These are phyloP conservation scores for Pneumocystis carinii DNA, from an alignment of 1,139 yeast species.

Conservation along the genomic window DNA sequence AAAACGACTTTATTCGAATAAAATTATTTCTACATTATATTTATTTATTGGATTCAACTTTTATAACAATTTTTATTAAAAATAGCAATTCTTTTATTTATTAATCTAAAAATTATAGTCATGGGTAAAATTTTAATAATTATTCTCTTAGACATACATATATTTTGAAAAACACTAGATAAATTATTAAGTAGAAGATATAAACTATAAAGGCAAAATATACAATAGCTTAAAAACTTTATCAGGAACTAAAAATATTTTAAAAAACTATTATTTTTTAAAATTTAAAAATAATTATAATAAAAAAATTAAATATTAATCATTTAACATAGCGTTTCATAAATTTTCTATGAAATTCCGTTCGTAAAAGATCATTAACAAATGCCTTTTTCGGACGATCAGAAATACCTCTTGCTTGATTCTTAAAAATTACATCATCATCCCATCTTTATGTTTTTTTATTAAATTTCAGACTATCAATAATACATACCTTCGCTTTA, in stretches of 20 bases:
- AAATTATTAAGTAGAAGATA: neutral
- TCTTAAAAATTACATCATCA: slow-evolving; percentile 35
- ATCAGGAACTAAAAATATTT: neutral
- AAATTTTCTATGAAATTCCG: slow-evolving; percentile 58
- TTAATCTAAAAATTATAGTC: too few species aligned
- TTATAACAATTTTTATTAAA: too few species aligned
- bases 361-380: slow-evolving; percentile 51
- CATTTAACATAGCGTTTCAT: slow-evolving; percentile 41
- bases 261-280: neutral
- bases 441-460: slow-evolving; percentile 22
- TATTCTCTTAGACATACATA: neutral
- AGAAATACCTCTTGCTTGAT: slow-evolving; percentile 23
- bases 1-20: neutral
- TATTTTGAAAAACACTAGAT: neutral
- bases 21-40: neutral
- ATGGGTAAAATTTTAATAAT: too few species aligned
- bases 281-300: neutral
- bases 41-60: neutral
- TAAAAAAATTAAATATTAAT: slow-evolving; percentile 10
- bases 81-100: too few species aligned
- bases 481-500: slow-evolving; percentile 21
- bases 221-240: neutral
- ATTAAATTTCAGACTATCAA: slow-evolving; percentile 32
- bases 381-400: slow-evolving; percentile 24
- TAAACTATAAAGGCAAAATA: neutral